Base-by-base conservation (phyloP, 495 filamentous ascomycete genomes). In the Antarctomyces pellizariae region DNA sequence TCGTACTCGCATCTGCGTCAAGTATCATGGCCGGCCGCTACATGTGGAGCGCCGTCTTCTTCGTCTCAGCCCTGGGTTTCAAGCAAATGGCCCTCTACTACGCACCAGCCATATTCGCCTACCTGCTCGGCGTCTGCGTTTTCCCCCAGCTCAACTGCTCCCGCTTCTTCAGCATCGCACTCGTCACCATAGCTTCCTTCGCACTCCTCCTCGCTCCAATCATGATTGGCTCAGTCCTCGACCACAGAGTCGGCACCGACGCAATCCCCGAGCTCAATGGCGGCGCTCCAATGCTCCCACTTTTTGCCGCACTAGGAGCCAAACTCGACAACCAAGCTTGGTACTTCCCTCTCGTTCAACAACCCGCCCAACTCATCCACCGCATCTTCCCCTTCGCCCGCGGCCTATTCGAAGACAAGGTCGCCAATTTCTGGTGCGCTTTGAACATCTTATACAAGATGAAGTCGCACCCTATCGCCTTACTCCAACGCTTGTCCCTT, bases 51-150 rank as follows among this genome's bases (percentile, higher is more conserved):
- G 75, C 73, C 32, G 64, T 86, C 28, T 95, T 91, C 52, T 97
- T 97, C 43, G 84, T 97, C n/a, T 62, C 67, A 1, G 75, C 82
- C 9, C 52, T 97, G 13, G 76, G 76, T 7, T 97, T 91, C 56
- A 97, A 97, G 54, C 86, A 97, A 46, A 97, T 97, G 86, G 86
- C 84, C 2, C 56, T 97, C 6, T 97, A 92, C 48, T 97, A 92
- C 46, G 82, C 86, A 2, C 82, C 89, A 1, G 68, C 71, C 7
- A 68, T 95, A 28, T 93, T 93, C 45, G 72, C 80, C 4, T 95
- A 83, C 39, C 70, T 97, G 1, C 54, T 93, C 4, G 84, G 86
- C 5, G 62, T 67, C 42, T 92, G 83, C 47, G 37, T 86, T 13
- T 71, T 74, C 31, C 80, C 82, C 4, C 56, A 61, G 6, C 50